Evolutionary conservation across 2,329 filamentous ascomycete species (phyloP), one percentile per base, ranked within the genome.

Genomic region (Xylaria sp.): DNA sequence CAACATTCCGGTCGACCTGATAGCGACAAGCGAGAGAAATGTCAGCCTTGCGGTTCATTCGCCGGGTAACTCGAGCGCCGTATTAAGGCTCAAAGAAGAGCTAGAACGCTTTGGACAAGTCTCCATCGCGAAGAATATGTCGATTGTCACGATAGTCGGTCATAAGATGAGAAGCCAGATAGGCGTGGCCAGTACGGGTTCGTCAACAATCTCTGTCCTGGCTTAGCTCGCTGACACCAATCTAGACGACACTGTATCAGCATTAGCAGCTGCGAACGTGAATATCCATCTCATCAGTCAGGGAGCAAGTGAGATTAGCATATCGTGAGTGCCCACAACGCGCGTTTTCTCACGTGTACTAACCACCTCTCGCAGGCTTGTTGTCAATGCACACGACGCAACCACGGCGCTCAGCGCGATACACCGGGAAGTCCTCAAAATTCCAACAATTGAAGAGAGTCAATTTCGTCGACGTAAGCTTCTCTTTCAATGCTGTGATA

Each of bases 121-220:
- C 20, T 62, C 73, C 33, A 68, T 78, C 31, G 69, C 69, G 1
- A 66, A 70, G 1, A 72, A 73, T 28, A 77, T 77, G 75, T 74
- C 76, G 8, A 78, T 78, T 60, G 75, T 78, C 33, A 78, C 76
- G 23, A 68, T 78, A 2, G 73, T 78, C 36, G 76, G 76, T 20
- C 75, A 78, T 41, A 77, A 75, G 56, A 78, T 78, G 76, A 70
- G 75, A 51, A 78, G 76, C 41, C 75, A 77, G 67, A 74, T 75
- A 15, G 76, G 76, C 39, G 74, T 78, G 20, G 75, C 75, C 33
- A 77, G 76, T 77, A 72, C 71, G 76, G 69, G 20, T 46, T 56
- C 52, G 31, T 63, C 12, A 54, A 5, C 61, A 49, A 54, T 28
- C 4, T 46, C 33, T 15, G 43, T 15, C 33, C 33, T 9, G 64